phyloP scores from a whole-genome alignment of 2,329 filamentous ascomycete genomes.

The Trichoderma sp. region DNA sequence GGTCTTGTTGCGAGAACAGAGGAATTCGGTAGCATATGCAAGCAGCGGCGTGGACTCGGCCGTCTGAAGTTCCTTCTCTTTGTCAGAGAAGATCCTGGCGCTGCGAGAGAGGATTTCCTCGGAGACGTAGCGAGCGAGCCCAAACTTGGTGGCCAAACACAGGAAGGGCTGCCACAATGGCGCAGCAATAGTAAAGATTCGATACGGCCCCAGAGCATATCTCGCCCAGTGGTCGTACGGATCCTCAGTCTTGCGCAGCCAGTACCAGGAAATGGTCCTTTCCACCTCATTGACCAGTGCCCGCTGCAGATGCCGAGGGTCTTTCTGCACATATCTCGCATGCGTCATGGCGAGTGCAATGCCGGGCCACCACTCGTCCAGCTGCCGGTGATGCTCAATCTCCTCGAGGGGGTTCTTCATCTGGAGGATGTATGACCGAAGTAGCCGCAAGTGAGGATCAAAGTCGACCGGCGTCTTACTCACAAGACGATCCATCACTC shows the following conservation, averaged over 20 bases:
- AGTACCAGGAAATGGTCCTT: constrained; percentile 38
- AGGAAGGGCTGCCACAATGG: constrained; percentile 39
- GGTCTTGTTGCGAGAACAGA: constrained; percentile 41
- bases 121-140: constrained; percentile 36
- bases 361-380: constrained; percentile 46
- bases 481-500: constrained; percentile 32
- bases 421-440: constrained; percentile 41
- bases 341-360: constrained; percentile 45
- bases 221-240: constrained; percentile 42
- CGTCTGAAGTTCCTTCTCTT: constrained; percentile 6
- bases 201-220: constrained; percentile 39
- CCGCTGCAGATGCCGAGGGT: constrained; percentile 30
- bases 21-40: constrained; percentile 40
- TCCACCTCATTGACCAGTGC: constrained; percentile 38
- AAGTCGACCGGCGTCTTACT: constrained; percentile 28
- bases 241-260: constrained; percentile 35
- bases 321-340: constrained; percentile 36
- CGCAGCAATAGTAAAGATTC: constrained; percentile 38
- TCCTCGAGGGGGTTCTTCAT: constrained; percentile 41
- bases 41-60: constrained; percentile 37
- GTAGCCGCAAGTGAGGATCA: constrained; percentile 39
- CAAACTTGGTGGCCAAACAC: constrained; percentile 41
- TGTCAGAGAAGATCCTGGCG: neutral
- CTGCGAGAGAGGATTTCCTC: constrained; percentile 32
- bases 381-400: constrained; percentile 42